Percentiles rank a stretch among this genome's conserved stretches.
phyloP scores from a whole-genome alignment of 306 rosid genomes.

The Quercus wislizeni region DNA sequence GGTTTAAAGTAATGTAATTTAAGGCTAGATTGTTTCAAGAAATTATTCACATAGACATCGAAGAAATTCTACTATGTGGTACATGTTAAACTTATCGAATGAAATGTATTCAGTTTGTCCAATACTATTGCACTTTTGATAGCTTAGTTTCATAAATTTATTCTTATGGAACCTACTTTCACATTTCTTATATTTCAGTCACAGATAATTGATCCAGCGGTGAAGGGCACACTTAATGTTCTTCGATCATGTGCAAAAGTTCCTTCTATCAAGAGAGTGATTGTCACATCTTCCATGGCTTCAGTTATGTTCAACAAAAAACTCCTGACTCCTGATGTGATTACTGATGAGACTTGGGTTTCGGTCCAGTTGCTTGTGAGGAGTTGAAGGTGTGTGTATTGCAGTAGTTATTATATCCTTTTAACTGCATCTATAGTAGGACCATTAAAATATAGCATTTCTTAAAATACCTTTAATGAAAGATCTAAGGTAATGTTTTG shows the following conservation, averaged over 20 bases:
- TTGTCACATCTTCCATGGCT: conserved; percentile 29
- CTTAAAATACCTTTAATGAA: background rate
- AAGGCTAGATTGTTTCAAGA: background rate
- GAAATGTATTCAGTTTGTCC: background rate
- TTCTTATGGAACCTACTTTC: background rate
- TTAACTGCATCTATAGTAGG: background rate
- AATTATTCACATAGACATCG: background rate
- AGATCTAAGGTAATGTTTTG: background rate
- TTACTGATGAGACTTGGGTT: conserved; percentile 31
- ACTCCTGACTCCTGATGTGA: conserved; percentile 17
- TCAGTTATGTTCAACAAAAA: background rate
- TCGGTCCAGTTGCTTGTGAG: conserved; percentile 6
- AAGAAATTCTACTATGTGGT: background rate
- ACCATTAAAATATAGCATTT: background rate
- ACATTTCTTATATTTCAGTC: background rate
- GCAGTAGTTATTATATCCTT: background rate
- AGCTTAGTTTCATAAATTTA: background rate
- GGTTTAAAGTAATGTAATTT: background rate
- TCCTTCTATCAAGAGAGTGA: conserved; percentile 18
- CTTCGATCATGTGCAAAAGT: conserved; percentile 20
- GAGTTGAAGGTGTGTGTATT: conserved; percentile 16
- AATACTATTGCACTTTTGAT: background rate
- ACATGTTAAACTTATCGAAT: background rate
- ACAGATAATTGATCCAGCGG: conserved; percentile 19
- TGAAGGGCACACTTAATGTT: conserved; percentile 27